Percentiles rank a stretch among this genome's conserved stretches.
phyloP scores from a whole-genome alignment of 2,329 filamentous ascomycete genomes.

The Graphium sp. region DNA sequence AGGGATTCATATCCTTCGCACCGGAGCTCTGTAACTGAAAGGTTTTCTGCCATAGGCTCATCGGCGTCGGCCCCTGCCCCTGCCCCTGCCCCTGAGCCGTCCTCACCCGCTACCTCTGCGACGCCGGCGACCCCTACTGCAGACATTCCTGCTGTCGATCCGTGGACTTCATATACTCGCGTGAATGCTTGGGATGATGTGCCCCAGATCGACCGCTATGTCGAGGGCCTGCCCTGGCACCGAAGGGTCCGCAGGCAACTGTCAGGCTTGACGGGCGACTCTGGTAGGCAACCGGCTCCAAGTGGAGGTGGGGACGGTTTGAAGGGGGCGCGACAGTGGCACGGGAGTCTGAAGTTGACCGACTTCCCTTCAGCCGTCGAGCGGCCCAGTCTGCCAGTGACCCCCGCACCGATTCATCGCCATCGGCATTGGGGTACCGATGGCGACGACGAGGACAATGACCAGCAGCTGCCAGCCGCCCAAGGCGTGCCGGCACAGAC shows the following conservation, averaged over 20 bases:
- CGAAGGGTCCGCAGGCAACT: conserved; percentile 8
- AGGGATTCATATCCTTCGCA: too few species aligned
- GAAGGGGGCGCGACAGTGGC: conserved; percentile 7
- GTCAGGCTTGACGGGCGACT: conserved; percentile 11
- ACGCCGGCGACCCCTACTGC: conserved; percentile 23
- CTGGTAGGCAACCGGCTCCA: conserved; percentile 1
- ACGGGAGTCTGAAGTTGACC: conserved; percentile 48
- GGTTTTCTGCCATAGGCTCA: conserved; percentile 18
- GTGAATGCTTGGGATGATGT: conserved; percentile 89
- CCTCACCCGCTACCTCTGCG: conserved; percentile 30
- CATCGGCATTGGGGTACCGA: conserved; percentile 47
- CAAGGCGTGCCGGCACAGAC: conserved; percentile 73
- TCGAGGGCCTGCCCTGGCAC: conserved; percentile 34
- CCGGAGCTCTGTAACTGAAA: too few species aligned
- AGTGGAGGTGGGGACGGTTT: neutral
- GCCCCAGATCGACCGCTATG: conserved; percentile 74
- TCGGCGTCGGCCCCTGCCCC: conserved; percentile 11
- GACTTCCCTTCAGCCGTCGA: conserved; percentile 76
- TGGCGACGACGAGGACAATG: conserved; percentile 31
- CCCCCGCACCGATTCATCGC: conserved; percentile 66
- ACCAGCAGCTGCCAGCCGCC: conserved; percentile 51
- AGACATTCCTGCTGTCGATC: too few species aligned
- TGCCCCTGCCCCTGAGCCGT: conserved; percentile 21
- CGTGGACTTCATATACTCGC: conserved; percentile 59
- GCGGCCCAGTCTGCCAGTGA: conserved; percentile 77